A percentile compares a stretch with the other conserved stretches of the same genome.
phyloP scores from a whole-genome alignment of 2,329 filamentous ascomycete species.

The Paraconiothyrium sp. region DNA sequence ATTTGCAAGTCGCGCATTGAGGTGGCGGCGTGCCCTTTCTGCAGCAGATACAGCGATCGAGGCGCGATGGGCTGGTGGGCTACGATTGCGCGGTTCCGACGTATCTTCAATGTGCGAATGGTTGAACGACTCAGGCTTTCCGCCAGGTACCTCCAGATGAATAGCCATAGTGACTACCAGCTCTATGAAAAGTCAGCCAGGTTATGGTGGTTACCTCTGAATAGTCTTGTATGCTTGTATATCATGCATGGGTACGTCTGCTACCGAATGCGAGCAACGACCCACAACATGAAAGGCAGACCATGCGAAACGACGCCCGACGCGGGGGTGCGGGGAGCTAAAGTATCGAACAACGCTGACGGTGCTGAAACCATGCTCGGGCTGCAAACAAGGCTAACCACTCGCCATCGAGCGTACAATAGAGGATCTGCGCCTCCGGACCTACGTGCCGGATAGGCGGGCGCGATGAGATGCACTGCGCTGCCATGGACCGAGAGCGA shows the following conservation, averaged over 20 bases:
- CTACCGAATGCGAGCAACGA: not conserved
- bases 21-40: constrained; percentile 44
- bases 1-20: constrained; percentile 63
- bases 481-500: not conserved
- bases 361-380: not conserved
- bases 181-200: not conserved
- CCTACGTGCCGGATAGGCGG: not conserved
- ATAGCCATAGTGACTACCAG: constrained; percentile 1
- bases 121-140: constrained; percentile 21
- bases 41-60: constrained; percentile 48
- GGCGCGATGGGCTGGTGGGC: constrained; percentile 22
- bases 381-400: not conserved
- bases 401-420: constrained; percentile 1
- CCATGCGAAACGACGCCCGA: not conserved
- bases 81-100: constrained; percentile 17
- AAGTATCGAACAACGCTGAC: constrained; percentile 2
- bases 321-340: constrained; percentile 9
- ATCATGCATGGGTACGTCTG: not conserved
- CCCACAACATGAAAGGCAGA: not conserved
- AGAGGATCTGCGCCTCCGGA: constrained; percentile 3
- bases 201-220: too few relatives aligned
- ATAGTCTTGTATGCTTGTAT: not conserved
- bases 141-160: constrained; percentile 10
- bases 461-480: not conserved
- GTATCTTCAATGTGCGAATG: constrained; percentile 26